A percentile compares a stretch with the other conserved stretches of the same genome.
Conservation (phyloP, 2,329 filamentous ascomycete species). For the Aspergillus cejpii region DNA sequence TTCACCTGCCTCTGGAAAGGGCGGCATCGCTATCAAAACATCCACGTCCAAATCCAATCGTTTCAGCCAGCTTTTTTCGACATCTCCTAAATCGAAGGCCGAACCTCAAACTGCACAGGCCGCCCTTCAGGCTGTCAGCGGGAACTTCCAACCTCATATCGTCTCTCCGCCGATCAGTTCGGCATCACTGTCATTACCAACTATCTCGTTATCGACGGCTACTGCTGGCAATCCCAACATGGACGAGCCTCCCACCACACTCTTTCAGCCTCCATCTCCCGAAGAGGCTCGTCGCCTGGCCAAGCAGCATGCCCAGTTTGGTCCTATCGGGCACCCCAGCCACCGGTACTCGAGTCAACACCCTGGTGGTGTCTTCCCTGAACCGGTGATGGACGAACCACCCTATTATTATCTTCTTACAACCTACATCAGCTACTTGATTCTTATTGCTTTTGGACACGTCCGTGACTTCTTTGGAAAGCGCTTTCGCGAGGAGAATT, state of each 20-base stretch:
- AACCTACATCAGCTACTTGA: conserved; percentile 95
- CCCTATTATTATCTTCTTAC: conserved; percentile 96
- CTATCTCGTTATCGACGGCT: conserved; percentile 84
- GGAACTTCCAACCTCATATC: conserved; percentile 44
- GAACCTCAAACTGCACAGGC: conserved; percentile 48
- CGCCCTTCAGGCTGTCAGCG: conserved; percentile 61
- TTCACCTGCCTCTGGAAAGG: conserved; percentile 51
- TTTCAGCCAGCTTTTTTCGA: conserved; percentile 75
- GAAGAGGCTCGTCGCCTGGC: conserved; percentile 70
- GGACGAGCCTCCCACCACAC: conserved; percentile 67
- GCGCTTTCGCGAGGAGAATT: conserved; percentile 80
- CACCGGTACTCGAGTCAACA: conserved; percentile 89
- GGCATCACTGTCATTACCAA: conserved; percentile 71
- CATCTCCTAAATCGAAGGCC: conserved; percentile 68
- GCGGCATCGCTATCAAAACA: conserved; percentile 43
- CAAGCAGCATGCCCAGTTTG: conserved; percentile 83
- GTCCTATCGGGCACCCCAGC: conserved; percentile 68
- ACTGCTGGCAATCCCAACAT: conserved; percentile 67
- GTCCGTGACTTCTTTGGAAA: conserved; percentile 97
- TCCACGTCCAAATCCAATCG: conserved; percentile 62
- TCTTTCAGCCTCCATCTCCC: conserved; percentile 83
- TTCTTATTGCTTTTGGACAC: conserved; percentile 92
- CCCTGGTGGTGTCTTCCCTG: conserved; percentile 68
- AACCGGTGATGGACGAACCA: conserved; percentile 87
- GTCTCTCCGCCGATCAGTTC: conserved; percentile 57